phyloP scores from a whole-genome alignment of 805 yeast species.

The Suhomyces sp. region DNA sequence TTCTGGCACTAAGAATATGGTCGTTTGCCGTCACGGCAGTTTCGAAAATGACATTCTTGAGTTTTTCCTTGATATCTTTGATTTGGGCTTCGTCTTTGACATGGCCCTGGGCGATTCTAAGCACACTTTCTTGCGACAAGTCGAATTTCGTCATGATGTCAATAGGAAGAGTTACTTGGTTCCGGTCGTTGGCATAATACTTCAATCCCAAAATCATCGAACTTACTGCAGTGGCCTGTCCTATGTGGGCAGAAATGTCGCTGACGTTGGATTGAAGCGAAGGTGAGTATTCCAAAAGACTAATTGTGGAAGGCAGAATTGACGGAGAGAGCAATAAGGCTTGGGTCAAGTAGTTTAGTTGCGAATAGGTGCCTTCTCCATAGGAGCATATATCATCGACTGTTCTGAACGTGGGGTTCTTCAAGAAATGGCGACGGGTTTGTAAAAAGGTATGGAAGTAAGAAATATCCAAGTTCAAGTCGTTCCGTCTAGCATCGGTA shows the following conservation, averaged over 20 bases:
- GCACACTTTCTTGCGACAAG: conserved; percentile 61
- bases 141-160: conserved; percentile 52
- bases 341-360: conserved; percentile 64
- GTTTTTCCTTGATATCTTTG: conserved; percentile 26
- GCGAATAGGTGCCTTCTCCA: conserved; percentile 80
- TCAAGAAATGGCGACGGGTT: conserved; percentile 53
- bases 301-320: conserved; percentile 54
- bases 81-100: conserved; percentile 23
- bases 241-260: conserved; percentile 74
- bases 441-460: conserved; percentile 59
- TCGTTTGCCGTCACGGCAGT: conserved; percentile 77
- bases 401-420: conserved; percentile 43
- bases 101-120: conserved; percentile 48
- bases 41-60: conserved; percentile 63
- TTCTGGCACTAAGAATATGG: conserved; percentile 66
- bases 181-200: conserved; percentile 51
- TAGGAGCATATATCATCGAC: conserved; percentile 63
- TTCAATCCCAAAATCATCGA: conserved; percentile 57
- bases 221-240: conserved; percentile 75
- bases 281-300: conserved; percentile 45
- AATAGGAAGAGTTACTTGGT: conserved; percentile 59
- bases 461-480: conserved; percentile 48
- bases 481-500: conserved; percentile 48
- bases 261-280: conserved; percentile 43
- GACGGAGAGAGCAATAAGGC: conserved; percentile 55